phyloP scores from a whole-genome alignment of 1,284 basidiomycete species.

The Schizopora paradoxa region DNA sequence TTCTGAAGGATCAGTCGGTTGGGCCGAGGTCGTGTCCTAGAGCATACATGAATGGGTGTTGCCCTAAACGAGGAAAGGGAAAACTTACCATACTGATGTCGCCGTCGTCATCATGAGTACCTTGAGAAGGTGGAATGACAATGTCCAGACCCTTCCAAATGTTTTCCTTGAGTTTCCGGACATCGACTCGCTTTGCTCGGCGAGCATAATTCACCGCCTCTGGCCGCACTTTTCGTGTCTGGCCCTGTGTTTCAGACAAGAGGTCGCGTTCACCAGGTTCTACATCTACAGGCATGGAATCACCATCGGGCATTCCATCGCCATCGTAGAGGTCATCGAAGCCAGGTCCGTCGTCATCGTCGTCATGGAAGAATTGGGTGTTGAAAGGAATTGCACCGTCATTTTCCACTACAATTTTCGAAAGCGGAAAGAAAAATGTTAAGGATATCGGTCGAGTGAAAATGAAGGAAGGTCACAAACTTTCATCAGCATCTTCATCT shows the following conservation, averaged over 20 bases:
- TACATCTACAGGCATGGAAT: conserved; percentile 34
- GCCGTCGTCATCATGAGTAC: conserved; percentile 38
- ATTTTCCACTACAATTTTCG: conserved; percentile 32
- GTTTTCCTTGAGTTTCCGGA: conserved; percentile 95
- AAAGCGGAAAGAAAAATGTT: conserved; percentile 9
- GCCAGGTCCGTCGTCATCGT: conserved; percentile 74
- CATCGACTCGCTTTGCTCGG: conserved; percentile 94
- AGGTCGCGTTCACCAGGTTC: conserved; percentile 82
- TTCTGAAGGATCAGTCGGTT: conserved; percentile 54
- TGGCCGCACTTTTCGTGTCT: conserved; percentile 75
- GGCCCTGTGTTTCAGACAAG: conserved; percentile 74
- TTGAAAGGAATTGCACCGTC: conserved; percentile 74
- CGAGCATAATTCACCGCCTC: conserved; percentile 95
- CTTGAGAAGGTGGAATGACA: conserved; percentile 37
- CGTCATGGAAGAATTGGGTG: conserved; percentile 97
- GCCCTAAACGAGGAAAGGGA: not conserved
- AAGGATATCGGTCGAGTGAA: no score
- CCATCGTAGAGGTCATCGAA: conserved; percentile 68
- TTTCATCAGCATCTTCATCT: conserved; percentile 56
- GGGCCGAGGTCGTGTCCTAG: conserved; percentile 31
- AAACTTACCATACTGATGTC: conserved; percentile 46
- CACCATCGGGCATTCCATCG: conserved; percentile 34
- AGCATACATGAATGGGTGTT: not conserved
- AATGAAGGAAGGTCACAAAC: conserved; percentile 44
- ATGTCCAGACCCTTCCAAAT: conserved; percentile 93